A percentile compares a stretch with the other conserved stretches of the same genome.
Evolutionary conservation across 306 rosid species (phyloP).

Genomic region (Potentilla sterilis): DNA sequence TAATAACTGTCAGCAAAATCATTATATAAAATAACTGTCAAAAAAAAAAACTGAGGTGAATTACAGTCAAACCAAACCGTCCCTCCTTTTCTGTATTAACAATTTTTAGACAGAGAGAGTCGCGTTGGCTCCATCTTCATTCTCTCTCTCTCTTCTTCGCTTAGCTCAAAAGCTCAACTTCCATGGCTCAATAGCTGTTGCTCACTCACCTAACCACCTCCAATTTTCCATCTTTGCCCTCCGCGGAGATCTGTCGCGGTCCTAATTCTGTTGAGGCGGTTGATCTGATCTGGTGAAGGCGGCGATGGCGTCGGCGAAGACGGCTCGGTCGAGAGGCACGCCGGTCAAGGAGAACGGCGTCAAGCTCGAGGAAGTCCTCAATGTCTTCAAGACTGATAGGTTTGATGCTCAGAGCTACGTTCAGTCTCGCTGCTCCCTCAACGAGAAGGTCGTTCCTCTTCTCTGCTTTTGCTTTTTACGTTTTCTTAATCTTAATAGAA

Average conservation of each 20-base stretch:
- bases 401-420: slow-evolving; percentile 78
- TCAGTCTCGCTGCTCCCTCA: slow-evolving; percentile 74
- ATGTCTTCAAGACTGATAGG: slow-evolving; percentile 76
- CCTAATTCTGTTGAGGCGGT: not conserved
- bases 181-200: not conserved
- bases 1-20: not conserved
- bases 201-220: not conserved
- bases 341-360: slow-evolving; percentile 66
- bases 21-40: not conserved
- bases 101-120: not conserved
- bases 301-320: slow-evolving; percentile 70
- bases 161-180: slow-evolving; percentile 16
- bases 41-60: not conserved
- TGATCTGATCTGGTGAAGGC: slow-evolving; percentile 27
- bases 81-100: not conserved
- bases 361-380: slow-evolving; percentile 81
- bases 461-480: not conserved
- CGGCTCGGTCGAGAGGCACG: slow-evolving; percentile 63
- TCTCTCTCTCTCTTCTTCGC: not conserved
- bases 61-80: slow-evolving; percentile 20
- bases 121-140: not conserved
- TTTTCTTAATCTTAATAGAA: not conserved
- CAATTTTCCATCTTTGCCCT: not conserved
- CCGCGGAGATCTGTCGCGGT: not conserved
- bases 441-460: slow-evolving; percentile 59